These are phyloP conservation scores for Cubamyces sp. DNA, from an alignment of 768 basidiomycete genomes.

Conservation along the genomic window DNA sequence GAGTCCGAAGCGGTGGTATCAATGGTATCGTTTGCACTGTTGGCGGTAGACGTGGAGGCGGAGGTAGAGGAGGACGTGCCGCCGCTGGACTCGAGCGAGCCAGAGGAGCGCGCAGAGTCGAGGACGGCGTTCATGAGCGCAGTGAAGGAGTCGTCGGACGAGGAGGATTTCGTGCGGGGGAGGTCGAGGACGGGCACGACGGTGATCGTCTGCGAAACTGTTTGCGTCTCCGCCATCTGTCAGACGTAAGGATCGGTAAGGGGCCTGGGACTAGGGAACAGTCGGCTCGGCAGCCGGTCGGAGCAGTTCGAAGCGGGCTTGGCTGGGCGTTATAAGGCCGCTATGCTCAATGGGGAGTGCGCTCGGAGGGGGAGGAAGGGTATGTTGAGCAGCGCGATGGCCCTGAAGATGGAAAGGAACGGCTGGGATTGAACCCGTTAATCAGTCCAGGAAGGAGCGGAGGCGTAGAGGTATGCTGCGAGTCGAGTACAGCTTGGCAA, in stretches of 20 bases:
- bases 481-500: neutral
- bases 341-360: neutral
- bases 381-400: neutral
- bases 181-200: conserved; percentile 4
- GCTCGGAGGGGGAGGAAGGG: neutral
- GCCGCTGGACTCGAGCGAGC: conserved; percentile 18
- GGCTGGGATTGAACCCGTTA: neutral
- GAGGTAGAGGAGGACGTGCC: neutral
- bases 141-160: conserved; percentile 11
- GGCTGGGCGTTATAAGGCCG: no score
- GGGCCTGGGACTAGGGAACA: neutral
- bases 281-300: neutral
- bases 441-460: neutral
- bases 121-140: conserved; percentile 18
- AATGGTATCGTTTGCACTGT: neutral
- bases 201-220: neutral
- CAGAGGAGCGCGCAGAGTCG: conserved; percentile 22
- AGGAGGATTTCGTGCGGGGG: conserved; percentile 11
- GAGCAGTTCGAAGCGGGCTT: no score
- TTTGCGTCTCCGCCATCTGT: conserved; percentile 13
- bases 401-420: neutral
- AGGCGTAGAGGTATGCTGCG: neutral
- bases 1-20: neutral
- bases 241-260: neutral
- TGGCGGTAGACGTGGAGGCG: neutral